Percentiles rank a stretch among this genome's conserved stretches.
phyloP scores from a whole-genome alignment of 345 rosid genomes.

The Camelina hispida region DNA sequence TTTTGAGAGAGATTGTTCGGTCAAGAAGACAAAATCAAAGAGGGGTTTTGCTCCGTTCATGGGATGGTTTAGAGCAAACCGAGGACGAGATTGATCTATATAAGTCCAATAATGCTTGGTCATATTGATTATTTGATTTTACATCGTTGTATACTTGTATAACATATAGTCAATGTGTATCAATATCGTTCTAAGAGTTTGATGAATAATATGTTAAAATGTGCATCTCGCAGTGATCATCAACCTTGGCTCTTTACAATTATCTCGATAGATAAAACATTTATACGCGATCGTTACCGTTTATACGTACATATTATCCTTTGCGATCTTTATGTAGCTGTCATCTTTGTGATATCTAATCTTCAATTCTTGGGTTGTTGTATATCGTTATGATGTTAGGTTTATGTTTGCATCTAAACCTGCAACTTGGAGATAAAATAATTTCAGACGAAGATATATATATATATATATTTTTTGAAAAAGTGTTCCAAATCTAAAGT shows the following conservation, averaged over 20 bases:
- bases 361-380: not conserved
- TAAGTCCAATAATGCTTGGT: not conserved
- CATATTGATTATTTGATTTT: not conserved
- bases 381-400: not conserved
- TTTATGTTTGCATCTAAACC: not conserved
- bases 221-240: not conserved
- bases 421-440: not conserved
- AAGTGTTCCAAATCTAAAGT: not conserved
- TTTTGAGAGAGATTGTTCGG: constrained; percentile 43
- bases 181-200: not conserved
- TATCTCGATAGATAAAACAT: not conserved
- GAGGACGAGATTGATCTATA: constrained; percentile 4
- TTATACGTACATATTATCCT: not conserved
- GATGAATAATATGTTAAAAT: not conserved
- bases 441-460: not conserved
- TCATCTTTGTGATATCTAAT: not conserved
- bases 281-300: not conserved
- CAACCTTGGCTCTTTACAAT: not conserved
- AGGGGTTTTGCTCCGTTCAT: constrained; percentile 52
- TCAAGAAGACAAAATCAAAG: constrained; percentile 46
- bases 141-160: not conserved
- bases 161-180: not conserved
- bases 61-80: constrained; percentile 48
- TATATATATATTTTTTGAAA: too few relatives aligned
- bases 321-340: not conserved